Evolutionary conservation across 495 filamentous ascomycete species (phyloP).

Genomic region (Talaromyces nanjingensis): DNA sequence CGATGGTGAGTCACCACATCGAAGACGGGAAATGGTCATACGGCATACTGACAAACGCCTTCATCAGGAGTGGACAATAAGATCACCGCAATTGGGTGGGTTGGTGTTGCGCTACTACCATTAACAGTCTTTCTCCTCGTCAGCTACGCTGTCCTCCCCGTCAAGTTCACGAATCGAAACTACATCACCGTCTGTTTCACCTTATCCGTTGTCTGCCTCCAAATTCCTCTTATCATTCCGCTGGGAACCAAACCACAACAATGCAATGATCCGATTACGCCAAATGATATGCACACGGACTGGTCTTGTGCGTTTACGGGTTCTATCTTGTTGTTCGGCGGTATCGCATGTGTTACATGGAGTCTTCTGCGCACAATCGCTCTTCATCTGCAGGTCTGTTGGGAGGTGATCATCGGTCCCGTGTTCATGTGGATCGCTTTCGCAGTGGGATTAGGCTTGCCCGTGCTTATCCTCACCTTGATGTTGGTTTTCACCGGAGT

Average conservation of each 20-base stretch:
- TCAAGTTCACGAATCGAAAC: conserved; percentile 86
- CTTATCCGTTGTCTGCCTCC: conserved; percentile 64
- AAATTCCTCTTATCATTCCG: conserved; percentile 89
- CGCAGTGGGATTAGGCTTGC: conserved; percentile 74
- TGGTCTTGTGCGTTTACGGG: conserved; percentile 83
- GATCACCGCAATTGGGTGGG: conserved; percentile 62
- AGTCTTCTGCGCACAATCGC: conserved; percentile 85
- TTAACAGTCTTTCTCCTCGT: conserved; percentile 70
- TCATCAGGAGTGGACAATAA: conserved; percentile 54
- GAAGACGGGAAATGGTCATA: not conserved
- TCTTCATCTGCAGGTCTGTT: conserved; percentile 95
- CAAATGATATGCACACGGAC: conserved; percentile 82
- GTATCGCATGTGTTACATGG: conserved; percentile 78
- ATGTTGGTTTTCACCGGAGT: conserved; percentile 83
- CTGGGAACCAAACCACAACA: conserved; percentile 71
- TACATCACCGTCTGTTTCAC: conserved; percentile 87
- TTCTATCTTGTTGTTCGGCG: conserved; percentile 75
- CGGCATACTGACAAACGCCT: not conserved
- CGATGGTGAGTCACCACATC: conserved; percentile 44
- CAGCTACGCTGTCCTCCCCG: conserved; percentile 75
- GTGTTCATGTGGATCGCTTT: conserved; percentile 89
- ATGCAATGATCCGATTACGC: conserved; percentile 87
- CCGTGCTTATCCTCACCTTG: conserved; percentile 60
- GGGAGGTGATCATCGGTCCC: conserved; percentile 82
- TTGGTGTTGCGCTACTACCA: conserved; percentile 67